A percentile compares a stretch with the other conserved stretches of the same genome.
Conservation (phyloP, 2,329 filamentous ascomycete species). For the Diaporthe citriasiana region DNA sequence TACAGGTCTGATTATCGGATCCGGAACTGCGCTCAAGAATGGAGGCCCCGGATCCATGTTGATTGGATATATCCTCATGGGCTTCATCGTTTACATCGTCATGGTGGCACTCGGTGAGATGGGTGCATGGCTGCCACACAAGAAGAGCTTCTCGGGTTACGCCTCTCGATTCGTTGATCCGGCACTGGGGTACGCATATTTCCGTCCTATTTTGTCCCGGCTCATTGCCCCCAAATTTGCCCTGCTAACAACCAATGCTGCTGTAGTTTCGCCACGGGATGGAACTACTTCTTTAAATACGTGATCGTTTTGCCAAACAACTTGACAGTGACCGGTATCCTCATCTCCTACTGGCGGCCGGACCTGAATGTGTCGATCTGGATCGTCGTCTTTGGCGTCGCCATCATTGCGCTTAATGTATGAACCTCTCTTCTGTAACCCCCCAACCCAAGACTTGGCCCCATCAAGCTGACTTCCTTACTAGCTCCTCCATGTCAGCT, state of each 20-base stretch:
- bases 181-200: constrained; percentile 48
- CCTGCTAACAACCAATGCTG: neutral
- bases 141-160: constrained; percentile 50
- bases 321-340: constrained; percentile 55
- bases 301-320: constrained; percentile 56
- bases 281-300: constrained; percentile 64
- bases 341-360: constrained; percentile 56
- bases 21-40: constrained; percentile 62
- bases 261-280: constrained; percentile 57
- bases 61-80: constrained; percentile 59
- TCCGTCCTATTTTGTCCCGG: too few relatives aligned
- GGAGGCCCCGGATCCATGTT: constrained; percentile 60
- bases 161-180: constrained; percentile 51
- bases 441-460: too few relatives aligned
- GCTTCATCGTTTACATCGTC: constrained; percentile 68
- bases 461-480: neutral
- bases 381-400: constrained; percentile 53
- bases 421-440: neutral
- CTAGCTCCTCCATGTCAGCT: constrained; percentile 9
- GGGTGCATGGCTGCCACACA: constrained; percentile 48
- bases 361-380: constrained; percentile 56
- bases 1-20: constrained; percentile 64
- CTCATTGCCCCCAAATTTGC: neutral
- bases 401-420: constrained; percentile 54
- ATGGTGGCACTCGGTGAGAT: constrained; percentile 61